Conservation (phyloP, 2,329 filamentous ascomycete species). For the Mycocentrospora acerina region DNA sequence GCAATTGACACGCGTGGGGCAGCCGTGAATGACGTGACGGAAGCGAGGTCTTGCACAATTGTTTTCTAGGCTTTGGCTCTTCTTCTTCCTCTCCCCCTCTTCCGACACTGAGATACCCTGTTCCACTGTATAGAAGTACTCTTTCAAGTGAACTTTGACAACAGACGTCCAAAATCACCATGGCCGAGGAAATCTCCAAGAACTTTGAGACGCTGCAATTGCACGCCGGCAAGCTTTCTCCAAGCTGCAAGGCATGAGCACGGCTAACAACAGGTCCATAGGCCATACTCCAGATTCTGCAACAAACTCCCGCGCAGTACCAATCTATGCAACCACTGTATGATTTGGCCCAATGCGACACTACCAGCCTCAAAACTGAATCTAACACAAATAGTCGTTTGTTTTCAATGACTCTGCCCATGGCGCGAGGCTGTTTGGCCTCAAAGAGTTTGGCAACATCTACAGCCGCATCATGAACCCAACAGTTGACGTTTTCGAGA, state of each 20-base stretch:
- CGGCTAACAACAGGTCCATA: constrained; percentile 39
- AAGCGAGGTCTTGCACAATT: constrained; percentile 17
- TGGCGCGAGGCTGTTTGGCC: constrained; percentile 89
- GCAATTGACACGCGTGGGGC: constrained; percentile 1
- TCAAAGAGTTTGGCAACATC: constrained; percentile 97
- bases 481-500: constrained; percentile 94
- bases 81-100: constrained; percentile 5
- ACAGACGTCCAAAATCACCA: no score
- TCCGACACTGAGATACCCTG: constrained; percentile 14
- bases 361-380: background rate
- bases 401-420: constrained; percentile 96
- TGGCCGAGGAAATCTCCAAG: constrained; percentile 45
- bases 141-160: constrained; percentile 13
- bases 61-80: background rate
- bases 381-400: constrained; percentile 63
- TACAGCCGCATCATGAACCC: constrained; percentile 85
- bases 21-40: constrained; percentile 29
- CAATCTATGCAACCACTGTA: constrained; percentile 91
- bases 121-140: constrained; percentile 8
- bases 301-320: constrained; percentile 87
- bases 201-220: constrained; percentile 55
- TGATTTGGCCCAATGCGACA: constrained; percentile 10
- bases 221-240: constrained; percentile 47
- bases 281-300: constrained; percentile 75
- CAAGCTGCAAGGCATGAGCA: background rate